These are phyloP conservation scores for Oenanthe sinensis DNA, from an alignment of 129 eudicot genomes.

Conservation along the genomic window DNA sequence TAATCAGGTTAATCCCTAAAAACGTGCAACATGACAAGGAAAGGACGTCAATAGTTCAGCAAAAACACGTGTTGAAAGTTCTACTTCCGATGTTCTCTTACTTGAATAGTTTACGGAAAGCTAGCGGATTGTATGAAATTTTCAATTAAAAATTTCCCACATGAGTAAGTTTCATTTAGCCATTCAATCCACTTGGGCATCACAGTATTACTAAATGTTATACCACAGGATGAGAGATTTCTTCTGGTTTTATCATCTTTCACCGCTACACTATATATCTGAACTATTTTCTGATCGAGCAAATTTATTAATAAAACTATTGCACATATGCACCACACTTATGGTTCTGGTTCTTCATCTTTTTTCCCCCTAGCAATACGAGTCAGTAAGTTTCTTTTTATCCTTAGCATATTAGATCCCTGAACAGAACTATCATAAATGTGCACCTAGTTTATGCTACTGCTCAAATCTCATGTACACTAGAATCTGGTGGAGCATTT, in stretches of 20 bases:
- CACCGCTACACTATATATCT: background rate
- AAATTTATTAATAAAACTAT: background rate
- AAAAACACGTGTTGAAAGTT: background rate
- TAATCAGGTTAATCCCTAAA: slow-evolving; percentile 12
- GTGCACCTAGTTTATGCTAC: background rate
- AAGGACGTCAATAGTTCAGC: background rate
- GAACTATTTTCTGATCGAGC: background rate
- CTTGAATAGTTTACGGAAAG: background rate
- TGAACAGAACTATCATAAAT: background rate
- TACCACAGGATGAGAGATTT: background rate
- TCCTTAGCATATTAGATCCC: background rate
- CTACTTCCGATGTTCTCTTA: background rate
- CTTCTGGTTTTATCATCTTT: background rate
- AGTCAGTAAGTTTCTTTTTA: background rate
- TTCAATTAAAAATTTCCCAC: background rate
- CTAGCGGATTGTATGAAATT: background rate
- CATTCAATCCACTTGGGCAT: background rate
- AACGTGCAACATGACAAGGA: background rate
- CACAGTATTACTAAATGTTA: background rate
- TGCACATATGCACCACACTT: background rate
- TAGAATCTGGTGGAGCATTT: background rate
- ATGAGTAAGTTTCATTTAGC: background rate
- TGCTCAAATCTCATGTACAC: background rate
- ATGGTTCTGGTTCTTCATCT: background rate
- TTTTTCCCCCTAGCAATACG: background rate